Evolutionary conservation across 2,329 filamentous ascomycete species (phyloP).

Genomic region (Trichoderma oligosporum): DNA sequence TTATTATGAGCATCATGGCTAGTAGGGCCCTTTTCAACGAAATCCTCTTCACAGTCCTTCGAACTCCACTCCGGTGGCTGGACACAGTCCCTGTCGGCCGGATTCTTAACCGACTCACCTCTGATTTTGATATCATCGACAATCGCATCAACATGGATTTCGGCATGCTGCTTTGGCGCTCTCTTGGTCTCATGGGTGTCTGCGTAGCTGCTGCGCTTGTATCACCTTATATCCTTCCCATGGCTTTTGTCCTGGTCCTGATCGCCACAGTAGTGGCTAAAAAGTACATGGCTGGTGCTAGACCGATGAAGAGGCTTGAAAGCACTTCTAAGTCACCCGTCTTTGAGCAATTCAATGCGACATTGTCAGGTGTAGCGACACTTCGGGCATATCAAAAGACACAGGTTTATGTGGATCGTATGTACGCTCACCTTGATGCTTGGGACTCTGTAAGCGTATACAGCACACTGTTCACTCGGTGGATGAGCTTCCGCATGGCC

Average conservation of each 20-base stretch:
- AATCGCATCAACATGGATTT: conserved; percentile 61
- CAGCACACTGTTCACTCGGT: conserved; percentile 69
- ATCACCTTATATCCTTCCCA: conserved; percentile 61
- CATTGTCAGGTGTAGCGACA: conserved; percentile 67
- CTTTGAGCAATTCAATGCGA: conserved; percentile 74
- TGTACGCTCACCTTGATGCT: conserved; percentile 66
- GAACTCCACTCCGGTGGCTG: conserved; percentile 72
- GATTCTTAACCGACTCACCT: conserved; percentile 72
- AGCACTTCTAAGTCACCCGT: conserved; percentile 74
- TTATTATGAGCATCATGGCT: conserved; percentile 61
- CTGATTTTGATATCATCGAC: conserved; percentile 73
- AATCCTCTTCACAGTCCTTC: conserved; percentile 63
- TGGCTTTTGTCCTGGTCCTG: conserved; percentile 56
- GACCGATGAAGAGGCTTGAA: conserved; percentile 74
- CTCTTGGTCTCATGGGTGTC: conserved; percentile 61
- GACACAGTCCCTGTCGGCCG: conserved; percentile 76
- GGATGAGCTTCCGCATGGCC: conserved; percentile 71
- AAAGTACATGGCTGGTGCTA: conserved; percentile 64
- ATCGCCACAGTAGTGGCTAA: conserved; percentile 57
- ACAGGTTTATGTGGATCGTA: conserved; percentile 62
- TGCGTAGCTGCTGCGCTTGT: conserved; percentile 65
- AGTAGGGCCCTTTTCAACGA: conserved; percentile 65
- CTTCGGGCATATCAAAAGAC: conserved; percentile 72
- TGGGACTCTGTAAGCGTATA: conserved; percentile 65
- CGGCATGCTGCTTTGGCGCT: conserved; percentile 55